A percentile compares a stretch with the other conserved stretches of the same genome.
These are phyloP conservation scores for Phialocephala sp. DNA, from an alignment of 2,329 filamentous ascomycete species.

Conservation along the genomic window DNA sequence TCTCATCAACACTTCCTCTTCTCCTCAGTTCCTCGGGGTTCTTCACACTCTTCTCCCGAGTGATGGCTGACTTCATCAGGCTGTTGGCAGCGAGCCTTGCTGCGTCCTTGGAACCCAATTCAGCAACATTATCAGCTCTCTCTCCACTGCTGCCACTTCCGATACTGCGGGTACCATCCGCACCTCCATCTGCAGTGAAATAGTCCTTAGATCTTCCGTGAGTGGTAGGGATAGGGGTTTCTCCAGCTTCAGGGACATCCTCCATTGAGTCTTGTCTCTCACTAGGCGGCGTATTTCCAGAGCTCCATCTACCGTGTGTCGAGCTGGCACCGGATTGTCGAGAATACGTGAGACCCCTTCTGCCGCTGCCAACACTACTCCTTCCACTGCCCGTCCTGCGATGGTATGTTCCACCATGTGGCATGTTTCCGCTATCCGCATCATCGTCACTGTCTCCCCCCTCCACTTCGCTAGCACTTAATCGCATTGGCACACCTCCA, in stretches of 20 bases:
- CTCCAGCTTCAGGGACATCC: constrained; percentile 35
- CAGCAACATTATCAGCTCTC: constrained; percentile 64
- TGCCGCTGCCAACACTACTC: constrained; percentile 58
- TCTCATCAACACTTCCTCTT: constrained; percentile 83
- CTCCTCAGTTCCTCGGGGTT: constrained; percentile 74
- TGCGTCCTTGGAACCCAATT: constrained; percentile 51
- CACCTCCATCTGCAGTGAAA: constrained; percentile 33
- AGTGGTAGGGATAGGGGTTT: constrained; percentile 36
- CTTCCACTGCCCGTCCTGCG: constrained; percentile 75
- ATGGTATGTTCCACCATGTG: constrained; percentile 60
- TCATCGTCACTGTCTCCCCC: constrained; percentile 84
- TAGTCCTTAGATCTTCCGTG: constrained; percentile 34
- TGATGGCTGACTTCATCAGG: constrained; percentile 60
- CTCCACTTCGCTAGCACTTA: constrained; percentile 95
- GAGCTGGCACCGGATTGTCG: constrained; percentile 46
- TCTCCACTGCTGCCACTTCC: constrained; percentile 49
- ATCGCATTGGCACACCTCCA: constrained; percentile 83
- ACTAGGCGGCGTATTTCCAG: constrained; percentile 51
- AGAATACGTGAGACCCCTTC: constrained; percentile 47
- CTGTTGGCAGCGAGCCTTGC: constrained; percentile 64
- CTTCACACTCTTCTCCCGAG: constrained; percentile 69
- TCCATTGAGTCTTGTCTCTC: constrained; percentile 40
- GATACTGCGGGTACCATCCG: constrained; percentile 38
- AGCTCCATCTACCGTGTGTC: constrained; percentile 47
- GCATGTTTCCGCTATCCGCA: constrained; percentile 52